These are phyloP conservation scores for Neurospora tetrasperma DNA, from an alignment of 495 filamentous ascomycete species.

Conservation along the genomic window DNA sequence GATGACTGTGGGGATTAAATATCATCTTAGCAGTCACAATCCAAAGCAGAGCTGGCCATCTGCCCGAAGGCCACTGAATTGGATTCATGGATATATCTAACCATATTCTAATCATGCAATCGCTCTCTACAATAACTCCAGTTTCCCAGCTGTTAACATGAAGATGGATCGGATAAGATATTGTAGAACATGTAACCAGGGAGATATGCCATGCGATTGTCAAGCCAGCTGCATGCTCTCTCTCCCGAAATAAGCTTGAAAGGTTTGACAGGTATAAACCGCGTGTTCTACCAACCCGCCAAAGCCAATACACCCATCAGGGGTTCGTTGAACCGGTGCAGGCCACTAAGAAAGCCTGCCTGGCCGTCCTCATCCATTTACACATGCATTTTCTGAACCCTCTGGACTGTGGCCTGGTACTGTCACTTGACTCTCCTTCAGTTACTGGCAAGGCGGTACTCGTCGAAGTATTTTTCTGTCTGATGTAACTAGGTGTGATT, in stretches of 20 bases:
- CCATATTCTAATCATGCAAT: background rate
- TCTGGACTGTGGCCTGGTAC: background rate
- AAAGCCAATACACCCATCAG: background rate
- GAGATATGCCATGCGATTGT: background rate
- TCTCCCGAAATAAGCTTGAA: background rate
- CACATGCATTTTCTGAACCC: constrained; percentile 15
- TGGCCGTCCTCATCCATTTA: constrained; percentile 15
- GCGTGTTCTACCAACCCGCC: background rate
- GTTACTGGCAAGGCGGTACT: background rate
- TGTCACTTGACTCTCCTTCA: background rate
- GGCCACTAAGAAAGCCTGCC: constrained; percentile 13
- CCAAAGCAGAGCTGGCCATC: background rate
- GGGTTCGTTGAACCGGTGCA: constrained; percentile 14
- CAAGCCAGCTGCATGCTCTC: background rate
- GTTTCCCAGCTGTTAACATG: background rate
- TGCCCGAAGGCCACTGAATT: background rate
- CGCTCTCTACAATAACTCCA: background rate
- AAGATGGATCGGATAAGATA: background rate
- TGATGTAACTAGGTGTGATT: background rate
- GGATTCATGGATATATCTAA: background rate
- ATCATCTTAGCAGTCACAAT: background rate
- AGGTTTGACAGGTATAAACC: background rate
- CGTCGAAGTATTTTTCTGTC: background rate
- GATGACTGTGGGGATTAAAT: no score
- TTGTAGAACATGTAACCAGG: background rate